phyloP scores from a whole-genome alignment of 2,329 filamentous ascomycete genomes.

The Calonectria fujianensis region DNA sequence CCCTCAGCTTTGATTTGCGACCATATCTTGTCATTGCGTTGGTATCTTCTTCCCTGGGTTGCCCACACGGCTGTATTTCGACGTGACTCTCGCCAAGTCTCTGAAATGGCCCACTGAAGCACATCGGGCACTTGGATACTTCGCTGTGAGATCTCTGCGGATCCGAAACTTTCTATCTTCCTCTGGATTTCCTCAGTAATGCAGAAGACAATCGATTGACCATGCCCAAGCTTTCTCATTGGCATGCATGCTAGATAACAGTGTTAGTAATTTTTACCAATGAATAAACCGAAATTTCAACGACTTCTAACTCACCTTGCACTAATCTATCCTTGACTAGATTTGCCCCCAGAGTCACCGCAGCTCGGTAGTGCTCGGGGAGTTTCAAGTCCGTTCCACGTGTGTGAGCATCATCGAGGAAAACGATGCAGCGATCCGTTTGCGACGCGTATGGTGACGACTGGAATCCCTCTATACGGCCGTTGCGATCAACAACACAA shows the following conservation, averaged over 20 bases:
- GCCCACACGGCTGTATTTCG: conserved; percentile 64
- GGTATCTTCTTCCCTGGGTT: conserved; percentile 55
- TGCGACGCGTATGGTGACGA: conserved; percentile 71
- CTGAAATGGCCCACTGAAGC: conserved; percentile 73
- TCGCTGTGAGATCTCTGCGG: fast-evolving
- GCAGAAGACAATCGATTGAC: conserved; percentile 79
- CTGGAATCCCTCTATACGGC: conserved; percentile 68
- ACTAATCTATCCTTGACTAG: conserved; percentile 82
- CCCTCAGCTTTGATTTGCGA: background rate
- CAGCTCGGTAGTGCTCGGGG: conserved; percentile 75
- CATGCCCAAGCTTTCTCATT: conserved; percentile 80
- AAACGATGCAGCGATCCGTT: conserved; percentile 77
- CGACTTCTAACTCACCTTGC: conserved; percentile 72
- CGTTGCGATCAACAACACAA: conserved; percentile 69
- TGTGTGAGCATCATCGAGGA: conserved; percentile 82
- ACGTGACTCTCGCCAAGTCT: conserved; percentile 42
- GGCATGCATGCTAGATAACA: conserved; percentile 78
- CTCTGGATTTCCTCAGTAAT: conserved; percentile 74
- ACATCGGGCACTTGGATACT: conserved; percentile 71
- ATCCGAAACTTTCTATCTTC: conserved; percentile 64
- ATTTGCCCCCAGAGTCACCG: conserved; percentile 78
- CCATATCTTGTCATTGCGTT: conserved; percentile 64
- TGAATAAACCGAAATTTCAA: background rate
- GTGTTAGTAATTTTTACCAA: conserved; percentile 27
- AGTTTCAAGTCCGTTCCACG: conserved; percentile 81